These are phyloP conservation scores for Mucor saturninus DNA, from an alignment of 371 early-diverging fungal genomes.

Conservation along the genomic window DNA sequence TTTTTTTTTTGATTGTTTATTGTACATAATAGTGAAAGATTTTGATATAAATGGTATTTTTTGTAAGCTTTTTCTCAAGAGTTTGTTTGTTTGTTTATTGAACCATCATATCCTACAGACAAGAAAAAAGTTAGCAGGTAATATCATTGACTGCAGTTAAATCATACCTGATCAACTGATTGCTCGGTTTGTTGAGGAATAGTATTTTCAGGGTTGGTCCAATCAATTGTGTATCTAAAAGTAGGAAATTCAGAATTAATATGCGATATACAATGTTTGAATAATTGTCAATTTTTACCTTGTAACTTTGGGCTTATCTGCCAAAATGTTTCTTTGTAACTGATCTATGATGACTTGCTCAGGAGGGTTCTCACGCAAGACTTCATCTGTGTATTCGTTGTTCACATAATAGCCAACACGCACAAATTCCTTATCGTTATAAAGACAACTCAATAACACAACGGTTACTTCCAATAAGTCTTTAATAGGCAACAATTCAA, in stretches of 20 bases:
- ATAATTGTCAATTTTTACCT: slow-evolving; percentile 44
- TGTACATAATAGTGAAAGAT: slow-evolving; percentile 11
- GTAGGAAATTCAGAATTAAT: not conserved
- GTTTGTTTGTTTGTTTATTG: slow-evolving; percentile 20
- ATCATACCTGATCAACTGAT: slow-evolving; percentile 30
- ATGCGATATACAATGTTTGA: not conserved
- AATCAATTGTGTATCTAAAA: slow-evolving; percentile 50
- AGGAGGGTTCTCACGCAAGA: slow-evolving; percentile 44
- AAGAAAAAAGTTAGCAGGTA: not conserved
- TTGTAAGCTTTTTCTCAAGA: no score
- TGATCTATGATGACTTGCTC: slow-evolving; percentile 66
- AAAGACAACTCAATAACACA: slow-evolving; percentile 88
- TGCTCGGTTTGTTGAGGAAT: slow-evolving; percentile 21
- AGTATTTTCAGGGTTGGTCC: slow-evolving; percentile 43
- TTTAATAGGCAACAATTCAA: slow-evolving; percentile 70
- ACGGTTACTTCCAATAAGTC: slow-evolving; percentile 91
- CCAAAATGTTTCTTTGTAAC: slow-evolving; percentile 84
- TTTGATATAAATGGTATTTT: slow-evolving; percentile 1
- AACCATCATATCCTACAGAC: slow-evolving; percentile 42
- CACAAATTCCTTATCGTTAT: slow-evolving; percentile 89
- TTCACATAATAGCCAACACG: slow-evolving; percentile 97
- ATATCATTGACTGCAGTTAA: not conserved
- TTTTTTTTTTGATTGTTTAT: slow-evolving; percentile 8
- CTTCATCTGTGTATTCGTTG: slow-evolving; percentile 85
- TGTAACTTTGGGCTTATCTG: slow-evolving; percentile 95